phyloP scores from a whole-genome alignment of 768 basidiomycete species.

The Leucosporidium yakuticum region DNA sequence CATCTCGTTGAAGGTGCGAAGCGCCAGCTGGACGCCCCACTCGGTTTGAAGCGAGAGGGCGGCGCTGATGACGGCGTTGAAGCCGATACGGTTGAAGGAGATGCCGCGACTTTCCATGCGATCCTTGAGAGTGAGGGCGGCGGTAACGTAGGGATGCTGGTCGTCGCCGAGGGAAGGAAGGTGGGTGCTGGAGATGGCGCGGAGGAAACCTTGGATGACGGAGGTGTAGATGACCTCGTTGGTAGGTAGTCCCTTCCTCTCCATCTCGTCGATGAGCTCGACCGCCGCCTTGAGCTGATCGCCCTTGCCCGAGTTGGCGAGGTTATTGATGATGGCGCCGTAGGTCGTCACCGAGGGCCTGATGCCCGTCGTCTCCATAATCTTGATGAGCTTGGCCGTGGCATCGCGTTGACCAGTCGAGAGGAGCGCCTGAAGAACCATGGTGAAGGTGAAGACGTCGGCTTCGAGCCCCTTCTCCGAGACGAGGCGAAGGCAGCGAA shows the following conservation, averaged over 20 bases:
- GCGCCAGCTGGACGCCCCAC: slow-evolving; percentile 13
- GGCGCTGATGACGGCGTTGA: slow-evolving; percentile 69
- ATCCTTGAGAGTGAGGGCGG: slow-evolving; percentile 42
- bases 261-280: slow-evolving; percentile 70
- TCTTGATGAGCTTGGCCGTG: slow-evolving; percentile 55
- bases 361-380: slow-evolving; percentile 72
- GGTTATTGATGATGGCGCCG: slow-evolving; percentile 69
- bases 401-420: slow-evolving; percentile 64
- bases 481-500: slow-evolving; percentile 57
- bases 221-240: slow-evolving; percentile 80
- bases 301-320: slow-evolving; percentile 53
- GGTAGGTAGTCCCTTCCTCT: slow-evolving; percentile 50
- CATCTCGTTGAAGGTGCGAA: slow-evolving; percentile 37
- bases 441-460: slow-evolving; percentile 82
- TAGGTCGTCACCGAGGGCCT: slow-evolving; percentile 69
- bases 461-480: slow-evolving; percentile 54
- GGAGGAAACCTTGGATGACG: slow-evolving; percentile 66
- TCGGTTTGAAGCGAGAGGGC: slow-evolving; percentile 52
- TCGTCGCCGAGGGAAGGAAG: slow-evolving; percentile 39
- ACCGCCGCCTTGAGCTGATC: slow-evolving; percentile 58
- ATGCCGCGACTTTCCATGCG: slow-evolving; percentile 44
- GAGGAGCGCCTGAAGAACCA: slow-evolving; percentile 70
- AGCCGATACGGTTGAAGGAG: slow-evolving; percentile 58
- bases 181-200: slow-evolving; percentile 48
- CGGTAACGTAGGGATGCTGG: slow-evolving; percentile 59